Base-by-base conservation (phyloP, 495 filamentous ascomycete genomes). In the Lepidopterella palustris region DNA sequence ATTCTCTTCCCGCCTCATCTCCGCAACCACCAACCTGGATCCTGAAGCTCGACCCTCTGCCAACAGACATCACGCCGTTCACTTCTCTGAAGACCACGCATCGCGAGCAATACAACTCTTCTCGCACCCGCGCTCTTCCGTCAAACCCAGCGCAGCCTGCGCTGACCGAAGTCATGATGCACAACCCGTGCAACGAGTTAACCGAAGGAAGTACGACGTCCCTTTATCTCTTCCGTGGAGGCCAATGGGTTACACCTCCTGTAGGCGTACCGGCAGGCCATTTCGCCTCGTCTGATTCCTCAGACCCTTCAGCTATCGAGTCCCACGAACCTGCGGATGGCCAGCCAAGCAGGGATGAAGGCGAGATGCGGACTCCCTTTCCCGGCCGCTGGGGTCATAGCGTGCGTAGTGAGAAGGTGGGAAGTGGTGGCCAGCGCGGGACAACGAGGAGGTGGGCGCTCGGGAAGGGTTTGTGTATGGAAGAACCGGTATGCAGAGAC, bases 131-230 rank as follows among this genome's bases (percentile, higher is more conserved):
- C n/a, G 78, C 77, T 0, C 75, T 74, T 23, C 47, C 47, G 4
- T 23, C 11, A 61, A 58, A 26, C 52, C 57, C 21, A 18, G 39
- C 3, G 28, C 40, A 24, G 23, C 53, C 45, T 5, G 18, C 31
- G 0, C 31, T 20, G 18, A 80, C 84, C 18, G 91, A 96, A 70
- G 87, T 93, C 5, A 76, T 97, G 26, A 67, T 96, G 25, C 76
- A 90, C 54, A 90, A 88, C 67, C 71, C 72, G 1, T 68, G 78
- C 23, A 80, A 80, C 1, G 82, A 90, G 55, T 72, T 95, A 8
- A 95, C 95, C 85, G 93, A 98, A 69, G 89, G 89, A 18, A 90
- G 85, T 63, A 80, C 87, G 26, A 89, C 87, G 1, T 93, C 85
- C 11, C 82, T 87, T 1, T 95, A 90, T 69, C 88, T 97, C 62